Evolutionary conservation across 2,329 filamentous ascomycete species (phyloP).

Genomic region (Ophioceras dolichostomum): DNA sequence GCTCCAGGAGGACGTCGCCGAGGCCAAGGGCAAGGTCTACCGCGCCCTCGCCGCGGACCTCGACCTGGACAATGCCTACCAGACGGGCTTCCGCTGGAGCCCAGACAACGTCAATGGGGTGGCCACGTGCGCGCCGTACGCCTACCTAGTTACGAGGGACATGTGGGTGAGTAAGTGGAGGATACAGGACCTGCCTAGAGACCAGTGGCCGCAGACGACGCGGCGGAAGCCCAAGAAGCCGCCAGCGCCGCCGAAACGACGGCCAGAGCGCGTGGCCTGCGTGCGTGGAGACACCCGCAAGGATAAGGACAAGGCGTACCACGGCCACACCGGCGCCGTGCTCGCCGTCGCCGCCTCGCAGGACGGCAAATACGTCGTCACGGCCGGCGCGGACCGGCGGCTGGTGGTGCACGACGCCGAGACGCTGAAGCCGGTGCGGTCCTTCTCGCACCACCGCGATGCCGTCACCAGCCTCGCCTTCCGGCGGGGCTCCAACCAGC

Average conservation of each 20-base stretch:
- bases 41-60: slow-evolving; percentile 64
- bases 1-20: slow-evolving; percentile 82
- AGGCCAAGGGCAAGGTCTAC: slow-evolving; percentile 83
- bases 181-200: slow-evolving; percentile 51
- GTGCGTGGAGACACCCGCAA: slow-evolving; percentile 50
- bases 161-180: slow-evolving; percentile 80
- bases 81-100: slow-evolving; percentile 68
- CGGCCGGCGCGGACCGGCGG: slow-evolving; percentile 73
- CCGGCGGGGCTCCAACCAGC: slow-evolving; percentile 74
- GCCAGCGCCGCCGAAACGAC: slow-evolving; percentile 43
- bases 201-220: slow-evolving; percentile 48
- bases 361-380: slow-evolving; percentile 83
- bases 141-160: slow-evolving; percentile 85
- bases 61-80: slow-evolving; percentile 52
- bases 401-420: slow-evolving; percentile 82
- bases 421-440: slow-evolving; percentile 63
- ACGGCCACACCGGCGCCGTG: slow-evolving; percentile 71
- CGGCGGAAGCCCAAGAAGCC: slow-evolving; percentile 46
- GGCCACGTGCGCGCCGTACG: slow-evolving; percentile 65
- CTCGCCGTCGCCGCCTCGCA: slow-evolving; percentile 76
- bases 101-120: slow-evolving; percentile 68
- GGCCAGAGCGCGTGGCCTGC: slow-evolving; percentile 50
- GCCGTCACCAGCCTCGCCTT: slow-evolving; percentile 78
- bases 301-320: slow-evolving; percentile 50
- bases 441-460: slow-evolving; percentile 88